Percentiles rank a stretch among this genome's conserved stretches.
phyloP scores from a whole-genome alignment of 495 filamentous ascomycete species.

The Penicillium cataractarum region DNA sequence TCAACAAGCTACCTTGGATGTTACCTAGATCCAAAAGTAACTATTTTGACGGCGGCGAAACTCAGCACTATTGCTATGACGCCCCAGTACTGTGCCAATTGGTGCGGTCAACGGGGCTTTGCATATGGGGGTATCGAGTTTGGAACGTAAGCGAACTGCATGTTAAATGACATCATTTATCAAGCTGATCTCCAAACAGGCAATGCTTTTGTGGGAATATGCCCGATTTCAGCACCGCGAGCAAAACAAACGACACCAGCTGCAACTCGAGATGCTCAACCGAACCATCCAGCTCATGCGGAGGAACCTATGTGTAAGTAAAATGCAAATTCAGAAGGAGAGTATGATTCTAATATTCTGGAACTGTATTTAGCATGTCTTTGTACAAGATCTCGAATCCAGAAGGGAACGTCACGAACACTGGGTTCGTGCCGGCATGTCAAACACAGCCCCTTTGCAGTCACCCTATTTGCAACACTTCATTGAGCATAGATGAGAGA shows the following conservation, averaged over 20 bases:
- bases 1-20: conserved; percentile 9
- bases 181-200: not conserved
- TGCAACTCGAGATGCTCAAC: not conserved
- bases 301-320: not conserved
- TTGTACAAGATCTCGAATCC: conserved; percentile 3
- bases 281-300: conserved; percentile 5
- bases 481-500: not conserved
- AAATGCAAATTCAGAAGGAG: not conserved
- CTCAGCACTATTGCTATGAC: conserved; percentile 17
- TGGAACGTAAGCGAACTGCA: conserved; percentile 8
- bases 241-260: not conserved
- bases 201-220: conserved; percentile 1
- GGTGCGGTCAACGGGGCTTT: conserved; percentile 16
- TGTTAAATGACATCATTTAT: not conserved
- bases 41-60: conserved; percentile 15
- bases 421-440: not conserved
- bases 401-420: not conserved
- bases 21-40: conserved; percentile 17
- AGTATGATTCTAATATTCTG: not conserved
- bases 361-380: conserved; percentile 1
- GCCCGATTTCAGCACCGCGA: not conserved
- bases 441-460: not conserved
- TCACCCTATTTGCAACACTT: not conserved
- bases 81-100: conserved; percentile 18
- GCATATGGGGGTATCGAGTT: conserved; percentile 16